phyloP scores from a whole-genome alignment of 2,329 filamentous ascomycete species.

The Verticillium nubilum region DNA sequence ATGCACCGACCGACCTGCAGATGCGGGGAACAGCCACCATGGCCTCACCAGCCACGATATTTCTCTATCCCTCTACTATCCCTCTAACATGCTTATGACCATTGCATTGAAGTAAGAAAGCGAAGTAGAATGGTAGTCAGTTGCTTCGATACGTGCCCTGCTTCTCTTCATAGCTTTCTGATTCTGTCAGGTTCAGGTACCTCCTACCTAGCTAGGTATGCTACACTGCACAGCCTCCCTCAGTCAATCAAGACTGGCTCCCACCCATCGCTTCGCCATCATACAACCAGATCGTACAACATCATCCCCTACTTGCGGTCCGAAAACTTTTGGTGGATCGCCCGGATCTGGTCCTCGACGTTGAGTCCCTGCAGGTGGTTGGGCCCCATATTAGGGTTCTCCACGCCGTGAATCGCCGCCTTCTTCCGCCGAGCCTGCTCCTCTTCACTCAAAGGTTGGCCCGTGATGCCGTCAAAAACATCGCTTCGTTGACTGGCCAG shows the following conservation, averaged over 20 bases:
- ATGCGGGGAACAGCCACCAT: not conserved
- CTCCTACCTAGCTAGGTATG: no score
- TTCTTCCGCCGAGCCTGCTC: conserved; percentile 71
- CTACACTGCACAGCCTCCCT: no score
- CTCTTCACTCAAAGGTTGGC: conserved; percentile 65
- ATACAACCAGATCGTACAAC: not conserved
- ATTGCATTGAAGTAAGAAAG: no score
- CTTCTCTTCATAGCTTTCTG: no score
- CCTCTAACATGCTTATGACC: no score
- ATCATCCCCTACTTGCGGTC: conserved; percentile 4
- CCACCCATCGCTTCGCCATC: not conserved
- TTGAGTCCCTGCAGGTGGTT: conserved; percentile 60
- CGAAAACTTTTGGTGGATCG: conserved; percentile 51
- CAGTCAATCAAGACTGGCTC: no score
- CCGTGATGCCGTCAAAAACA: conserved; percentile 72
- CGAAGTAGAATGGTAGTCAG: no score
- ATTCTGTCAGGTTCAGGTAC: no score
- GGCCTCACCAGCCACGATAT: no score
- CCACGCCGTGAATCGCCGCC: conserved; percentile 57
- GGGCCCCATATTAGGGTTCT: conserved; percentile 42
- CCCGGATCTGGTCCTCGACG: conserved; percentile 78
- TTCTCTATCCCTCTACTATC: no score
- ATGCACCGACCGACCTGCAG: not conserved
- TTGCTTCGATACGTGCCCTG: no score
- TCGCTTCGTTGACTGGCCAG: conserved; percentile 83